phyloP scores from a whole-genome alignment of 2,329 filamentous ascomycete genomes.

The Trichoderma afroharzianum region DNA sequence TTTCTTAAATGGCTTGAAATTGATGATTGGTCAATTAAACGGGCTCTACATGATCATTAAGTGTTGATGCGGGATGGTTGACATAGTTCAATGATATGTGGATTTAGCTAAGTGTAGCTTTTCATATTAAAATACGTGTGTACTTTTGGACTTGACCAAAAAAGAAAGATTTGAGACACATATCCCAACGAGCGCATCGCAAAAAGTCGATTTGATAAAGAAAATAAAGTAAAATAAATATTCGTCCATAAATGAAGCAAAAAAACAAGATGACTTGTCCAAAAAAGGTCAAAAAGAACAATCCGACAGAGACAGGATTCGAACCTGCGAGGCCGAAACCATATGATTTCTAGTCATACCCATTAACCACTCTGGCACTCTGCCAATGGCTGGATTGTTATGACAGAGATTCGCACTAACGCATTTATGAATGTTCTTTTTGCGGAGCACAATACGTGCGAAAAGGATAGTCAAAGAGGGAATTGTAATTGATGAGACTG shows the following conservation, averaged over 20 bases:
- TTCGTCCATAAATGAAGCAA: background rate
- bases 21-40: background rate
- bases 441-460: background rate
- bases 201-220: background rate
- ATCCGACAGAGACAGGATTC: slow-evolving; percentile 17
- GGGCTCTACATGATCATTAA: background rate
- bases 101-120: background rate
- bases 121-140: background rate
- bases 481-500: background rate
- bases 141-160: background rate
- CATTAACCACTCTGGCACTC: slow-evolving; percentile 19
- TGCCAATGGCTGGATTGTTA: background rate
- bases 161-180: background rate
- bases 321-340: slow-evolving; percentile 18
- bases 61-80: background rate
- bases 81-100: background rate
- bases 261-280: background rate
- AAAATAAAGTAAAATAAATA: background rate
- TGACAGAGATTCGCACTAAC: background rate
- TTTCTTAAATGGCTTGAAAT: background rate
- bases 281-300: background rate
- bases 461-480: background rate
- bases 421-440: background rate
- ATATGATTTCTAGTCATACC: slow-evolving; percentile 19
- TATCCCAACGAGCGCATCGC: background rate